Evolutionary conservation across 1,139 yeast species (phyloP).

Genomic region (Lodderomyces jiufengensis): DNA sequence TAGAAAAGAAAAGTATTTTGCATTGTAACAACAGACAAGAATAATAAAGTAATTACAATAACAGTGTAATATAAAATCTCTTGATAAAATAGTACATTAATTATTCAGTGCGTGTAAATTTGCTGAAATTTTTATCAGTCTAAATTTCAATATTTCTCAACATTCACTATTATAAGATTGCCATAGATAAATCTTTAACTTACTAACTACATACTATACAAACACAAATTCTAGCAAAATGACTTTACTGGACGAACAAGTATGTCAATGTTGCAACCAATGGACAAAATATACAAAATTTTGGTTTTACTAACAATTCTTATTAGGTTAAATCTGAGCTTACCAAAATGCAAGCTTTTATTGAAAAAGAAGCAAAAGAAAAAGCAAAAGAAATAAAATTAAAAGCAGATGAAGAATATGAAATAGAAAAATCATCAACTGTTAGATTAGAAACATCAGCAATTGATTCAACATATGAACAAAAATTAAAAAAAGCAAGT

Average conservation of each 20-base stretch:
- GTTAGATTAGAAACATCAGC: conserved; percentile 90
- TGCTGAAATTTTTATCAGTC: too few species aligned
- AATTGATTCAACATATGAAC: conserved; percentile 77
- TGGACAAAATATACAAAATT: too few species aligned
- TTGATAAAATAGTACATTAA: too few species aligned
- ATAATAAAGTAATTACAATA: too few species aligned
- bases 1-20: background rate
- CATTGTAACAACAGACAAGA: too few species aligned
- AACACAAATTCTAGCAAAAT: conserved; percentile 17
- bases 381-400: conserved; percentile 94
- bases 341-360: conserved; percentile 97
- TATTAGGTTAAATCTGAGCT: conserved; percentile 87
- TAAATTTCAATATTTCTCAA: background rate
- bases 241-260: conserved; percentile 49
- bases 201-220: background rate
- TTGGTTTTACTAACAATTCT: too few species aligned
- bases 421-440: conserved; percentile 91
- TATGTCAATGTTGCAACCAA: too few species aligned
- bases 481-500: conserved; percentile 84
- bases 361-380: conserved; percentile 98
- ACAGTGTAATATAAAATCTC: too few species aligned
- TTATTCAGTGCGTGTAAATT: too few species aligned
- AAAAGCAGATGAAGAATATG: conserved; percentile 98
- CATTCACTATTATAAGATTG: background rate
- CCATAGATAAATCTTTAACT: too few species aligned